phyloP scores from a whole-genome alignment of 495 filamentous ascomycete species.

The Penicillium roqueforti region DNA sequence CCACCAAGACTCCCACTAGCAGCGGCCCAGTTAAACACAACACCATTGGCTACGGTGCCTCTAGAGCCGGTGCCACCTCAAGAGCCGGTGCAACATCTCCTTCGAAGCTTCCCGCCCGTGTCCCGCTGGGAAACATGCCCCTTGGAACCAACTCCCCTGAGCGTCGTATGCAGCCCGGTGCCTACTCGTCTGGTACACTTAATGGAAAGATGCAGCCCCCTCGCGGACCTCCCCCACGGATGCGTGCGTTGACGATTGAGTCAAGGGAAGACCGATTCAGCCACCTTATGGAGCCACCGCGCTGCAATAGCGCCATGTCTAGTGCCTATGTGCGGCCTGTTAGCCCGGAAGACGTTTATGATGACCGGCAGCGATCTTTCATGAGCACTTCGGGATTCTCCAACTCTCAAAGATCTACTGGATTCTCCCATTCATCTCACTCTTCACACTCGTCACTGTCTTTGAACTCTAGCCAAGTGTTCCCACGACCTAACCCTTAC shows the following conservation, averaged over 20 bases:
- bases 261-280: slow-evolving; percentile 59
- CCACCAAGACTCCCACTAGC: slow-evolving; percentile 67
- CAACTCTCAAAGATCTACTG: slow-evolving; percentile 37
- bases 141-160: slow-evolving; percentile 82
- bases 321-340: slow-evolving; percentile 69
- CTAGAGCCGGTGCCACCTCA: slow-evolving; percentile 38
- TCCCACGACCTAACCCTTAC: slow-evolving; percentile 40
- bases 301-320: slow-evolving; percentile 62
- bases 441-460: slow-evolving; percentile 39
- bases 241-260: slow-evolving; percentile 73
- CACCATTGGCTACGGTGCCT: slow-evolving; percentile 47
- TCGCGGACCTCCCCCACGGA: slow-evolving; percentile 77
- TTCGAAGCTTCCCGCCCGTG: slow-evolving; percentile 76
- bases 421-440: slow-evolving; percentile 39
- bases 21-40: slow-evolving; percentile 50
- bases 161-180: slow-evolving; percentile 51
- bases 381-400: slow-evolving; percentile 46
- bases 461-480: slow-evolving; percentile 34
- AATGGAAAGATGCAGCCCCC: slow-evolving; percentile 57
- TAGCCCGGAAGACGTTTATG: slow-evolving; percentile 79
- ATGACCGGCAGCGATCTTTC: slow-evolving; percentile 58
- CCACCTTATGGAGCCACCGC: slow-evolving; percentile 56
- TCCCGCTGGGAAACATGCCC: slow-evolving; percentile 73
- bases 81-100: slow-evolving; percentile 57
- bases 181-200: slow-evolving; percentile 50